Conservation (phyloP, 164 flowering plant species). For the Magnolia sinica region DNA sequence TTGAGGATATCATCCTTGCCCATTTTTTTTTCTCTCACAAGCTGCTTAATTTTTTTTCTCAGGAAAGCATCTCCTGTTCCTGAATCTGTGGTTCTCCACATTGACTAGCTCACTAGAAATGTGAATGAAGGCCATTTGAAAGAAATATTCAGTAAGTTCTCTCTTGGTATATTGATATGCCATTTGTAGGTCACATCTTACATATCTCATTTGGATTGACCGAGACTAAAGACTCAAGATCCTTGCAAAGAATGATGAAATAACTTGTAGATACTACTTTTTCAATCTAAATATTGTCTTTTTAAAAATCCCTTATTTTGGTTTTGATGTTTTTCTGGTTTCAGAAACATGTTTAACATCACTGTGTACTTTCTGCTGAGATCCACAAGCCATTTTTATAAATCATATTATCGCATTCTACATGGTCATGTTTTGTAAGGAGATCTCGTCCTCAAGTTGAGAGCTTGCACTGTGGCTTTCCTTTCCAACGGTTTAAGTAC, state of each 20-base stretch:
- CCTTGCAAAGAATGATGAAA: background rate
- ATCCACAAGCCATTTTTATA: too few species aligned
- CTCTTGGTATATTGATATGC: background rate
- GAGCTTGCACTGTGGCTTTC: too few species aligned
- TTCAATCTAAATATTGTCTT: background rate
- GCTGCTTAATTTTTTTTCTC: slow-evolving; percentile 12
- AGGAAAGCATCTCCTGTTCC: slow-evolving; percentile 68
- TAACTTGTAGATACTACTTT: background rate
- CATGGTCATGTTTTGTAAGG: too few species aligned
- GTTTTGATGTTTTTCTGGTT: too few species aligned
- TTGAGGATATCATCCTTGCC: too few species aligned
- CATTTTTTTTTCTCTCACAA: background rate
- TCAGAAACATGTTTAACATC: too few species aligned
- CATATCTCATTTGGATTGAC: background rate
- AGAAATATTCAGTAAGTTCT: slow-evolving; percentile 84
- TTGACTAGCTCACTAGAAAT: slow-evolving; percentile 85
- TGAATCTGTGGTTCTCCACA: slow-evolving; percentile 77
- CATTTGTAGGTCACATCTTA: background rate
- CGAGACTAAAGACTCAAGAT: background rate
- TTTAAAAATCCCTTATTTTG: background rate
- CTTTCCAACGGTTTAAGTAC: too few species aligned
- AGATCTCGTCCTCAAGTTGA: too few species aligned
- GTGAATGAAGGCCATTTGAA: slow-evolving; percentile 90
- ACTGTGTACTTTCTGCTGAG: too few species aligned
- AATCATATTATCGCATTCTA: too few species aligned